Conservation (phyloP, 2,329 filamentous ascomycete species). For the Daldinia sp. region DNA sequence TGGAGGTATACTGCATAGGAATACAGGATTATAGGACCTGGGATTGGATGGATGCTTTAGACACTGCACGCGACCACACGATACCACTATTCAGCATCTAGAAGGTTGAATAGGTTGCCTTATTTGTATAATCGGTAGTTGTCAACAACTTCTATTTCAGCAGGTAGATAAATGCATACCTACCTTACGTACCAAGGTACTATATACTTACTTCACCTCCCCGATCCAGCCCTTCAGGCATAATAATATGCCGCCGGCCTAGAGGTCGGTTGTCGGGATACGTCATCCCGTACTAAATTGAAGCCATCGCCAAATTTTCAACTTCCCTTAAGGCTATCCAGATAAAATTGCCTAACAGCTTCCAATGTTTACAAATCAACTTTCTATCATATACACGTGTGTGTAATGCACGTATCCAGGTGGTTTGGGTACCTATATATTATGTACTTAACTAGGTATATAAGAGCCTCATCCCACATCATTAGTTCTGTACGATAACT, state of each 20-base stretch:
- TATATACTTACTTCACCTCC: too few relatives aligned
- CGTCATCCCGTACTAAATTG: conserved; percentile 31
- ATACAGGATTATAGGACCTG: conserved; percentile 32
- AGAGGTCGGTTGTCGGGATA: conserved; percentile 8
- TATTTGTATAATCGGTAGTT: conserved; percentile 9
- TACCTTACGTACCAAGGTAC: too few relatives aligned
- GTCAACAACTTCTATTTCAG: background rate
- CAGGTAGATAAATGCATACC: background rate
- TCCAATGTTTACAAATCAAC: background rate
- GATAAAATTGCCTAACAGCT: background rate
- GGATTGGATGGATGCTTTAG: background rate
- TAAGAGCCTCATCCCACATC: conserved; percentile 9
- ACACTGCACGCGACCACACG: background rate
- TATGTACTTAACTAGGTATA: background rate
- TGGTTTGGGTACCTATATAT: too few relatives aligned
- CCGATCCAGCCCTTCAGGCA: conserved; percentile 13
- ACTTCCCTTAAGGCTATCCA: background rate
- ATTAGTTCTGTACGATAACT: too few relatives aligned
- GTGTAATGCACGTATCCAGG: background rate
- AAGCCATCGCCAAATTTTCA: conserved; percentile 26
- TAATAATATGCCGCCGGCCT: conserved; percentile 23
- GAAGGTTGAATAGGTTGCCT: background rate
- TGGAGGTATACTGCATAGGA: conserved; percentile 16
- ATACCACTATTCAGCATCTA: background rate
- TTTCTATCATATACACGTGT: background rate